Evolutionary conservation across 2,329 filamentous ascomycete genomes (phyloP).

Genomic region (Botrytis pseudocinerea): DNA sequence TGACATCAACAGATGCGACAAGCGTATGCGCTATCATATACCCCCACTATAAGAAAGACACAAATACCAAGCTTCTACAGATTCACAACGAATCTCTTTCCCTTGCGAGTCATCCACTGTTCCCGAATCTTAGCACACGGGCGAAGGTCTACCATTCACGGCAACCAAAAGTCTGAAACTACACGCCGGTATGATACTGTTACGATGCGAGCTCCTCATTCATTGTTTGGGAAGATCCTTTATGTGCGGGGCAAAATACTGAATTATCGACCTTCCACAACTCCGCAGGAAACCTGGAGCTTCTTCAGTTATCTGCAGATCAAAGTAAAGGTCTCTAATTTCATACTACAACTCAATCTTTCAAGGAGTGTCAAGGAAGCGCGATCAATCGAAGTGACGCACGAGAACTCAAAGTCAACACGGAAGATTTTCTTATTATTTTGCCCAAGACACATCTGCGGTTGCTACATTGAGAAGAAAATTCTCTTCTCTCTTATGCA

Average conservation of each 20-base stretch:
- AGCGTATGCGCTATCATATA: too few relatives aligned
- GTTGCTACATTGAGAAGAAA: too few relatives aligned
- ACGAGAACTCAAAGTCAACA: neutral
- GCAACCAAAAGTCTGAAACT: neutral
- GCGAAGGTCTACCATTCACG: neutral
- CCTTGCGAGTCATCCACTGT: accelerated
- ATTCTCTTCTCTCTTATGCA: neutral
- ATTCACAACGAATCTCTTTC: neutral
- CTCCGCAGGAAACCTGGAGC: too few relatives aligned
- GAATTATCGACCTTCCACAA: neutral
- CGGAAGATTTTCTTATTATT: accelerated
- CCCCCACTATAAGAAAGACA: neutral
- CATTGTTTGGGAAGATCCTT: accelerated
- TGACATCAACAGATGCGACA: neutral
- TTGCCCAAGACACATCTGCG: too few relatives aligned
- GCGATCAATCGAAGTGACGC: accelerated
- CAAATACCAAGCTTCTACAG: neutral
- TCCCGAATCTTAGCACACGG: neutral
- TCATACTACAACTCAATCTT: neutral
- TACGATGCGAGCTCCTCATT: neutral
- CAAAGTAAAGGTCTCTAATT: accelerated
- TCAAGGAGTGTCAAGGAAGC: neutral
- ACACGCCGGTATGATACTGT: too few relatives aligned
- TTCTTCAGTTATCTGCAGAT: neutral
- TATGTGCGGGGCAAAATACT: neutral